Base-by-base conservation (phyloP, 2,329 filamentous ascomycete species). In the Aspergillus ustus region DNA sequence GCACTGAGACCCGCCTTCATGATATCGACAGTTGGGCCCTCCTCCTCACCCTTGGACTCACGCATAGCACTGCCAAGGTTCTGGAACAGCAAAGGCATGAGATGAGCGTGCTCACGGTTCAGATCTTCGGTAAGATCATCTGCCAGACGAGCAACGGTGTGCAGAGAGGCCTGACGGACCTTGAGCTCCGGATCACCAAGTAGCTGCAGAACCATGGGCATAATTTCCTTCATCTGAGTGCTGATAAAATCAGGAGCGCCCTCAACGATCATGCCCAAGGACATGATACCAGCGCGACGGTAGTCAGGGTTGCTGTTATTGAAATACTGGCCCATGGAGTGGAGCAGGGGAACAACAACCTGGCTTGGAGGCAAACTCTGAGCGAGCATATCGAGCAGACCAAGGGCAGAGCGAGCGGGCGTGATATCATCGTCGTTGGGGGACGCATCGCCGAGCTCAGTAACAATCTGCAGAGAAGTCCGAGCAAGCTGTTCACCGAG, bases 161-260 rank as follows among this genome's bases (percentile, higher is more conserved):
- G 90, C 50, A 98, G 83, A 22, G 95, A 90, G 53, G 94, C 92
- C 75, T 93, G 91, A 63, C 95, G 89, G 61, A 99, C 95, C 70
- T 89, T 88, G 68, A 88, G 84, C 68, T 96, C 91, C n/a, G 86
- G 83, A 74, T 99, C 95, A 73, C 92, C 77, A 44, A 99, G 87
- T 8, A 98, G 85, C 72, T 87, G 88, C 61, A 97, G 84, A 62
- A 98, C 88, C 69, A 91, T 84, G 52, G 95, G 95, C 76, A 98
- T 87, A 67, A 98, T 90, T 67, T 90, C 86, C 72, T 90, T 85
- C 65, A 98, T 87, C 79, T 99, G 95, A 20, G 93, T 97, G 66
- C 92, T 92, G 73, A 98, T 93, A 79, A 98, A 99, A 77, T 99
- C 95, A 17, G 95, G 95, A 31, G 95, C 94, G 70, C 95, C 95